phyloP scores from a whole-genome alignment of 1,139 yeast species.

The Meyerozyma sp. region DNA sequence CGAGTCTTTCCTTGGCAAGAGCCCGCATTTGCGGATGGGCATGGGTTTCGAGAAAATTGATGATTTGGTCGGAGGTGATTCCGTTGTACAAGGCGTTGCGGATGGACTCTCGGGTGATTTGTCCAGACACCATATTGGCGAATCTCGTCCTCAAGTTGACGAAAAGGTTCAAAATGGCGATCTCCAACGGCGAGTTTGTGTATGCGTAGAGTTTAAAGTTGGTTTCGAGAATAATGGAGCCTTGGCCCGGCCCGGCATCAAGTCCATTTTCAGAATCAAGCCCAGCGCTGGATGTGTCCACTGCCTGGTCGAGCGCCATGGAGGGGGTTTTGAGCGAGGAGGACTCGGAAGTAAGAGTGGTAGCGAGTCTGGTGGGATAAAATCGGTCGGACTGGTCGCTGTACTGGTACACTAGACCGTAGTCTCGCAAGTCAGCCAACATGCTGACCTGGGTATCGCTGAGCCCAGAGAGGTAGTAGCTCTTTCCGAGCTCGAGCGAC shows the following conservation, averaged over 20 bases:
- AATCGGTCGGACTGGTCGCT: slow-evolving; percentile 58
- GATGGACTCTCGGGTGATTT: slow-evolving; percentile 86
- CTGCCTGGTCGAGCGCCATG: slow-evolving; percentile 59
- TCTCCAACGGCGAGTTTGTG: slow-evolving; percentile 91
- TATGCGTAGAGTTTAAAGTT: slow-evolving; percentile 91
- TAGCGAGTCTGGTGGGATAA: slow-evolving; percentile 88
- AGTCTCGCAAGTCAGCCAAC: slow-evolving; percentile 86
- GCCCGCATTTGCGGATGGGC: slow-evolving; percentile 91
- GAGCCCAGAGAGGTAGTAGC: slow-evolving; percentile 66
- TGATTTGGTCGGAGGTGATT: slow-evolving; percentile 91
- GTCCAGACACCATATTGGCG: slow-evolving; percentile 90
- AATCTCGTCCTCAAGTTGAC: slow-evolving; percentile 82
- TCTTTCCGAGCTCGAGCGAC: slow-evolving; percentile 83
- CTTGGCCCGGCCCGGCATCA: slow-evolving; percentile 29
- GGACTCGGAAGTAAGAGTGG: slow-evolving; percentile 84
- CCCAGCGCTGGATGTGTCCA: slow-evolving; percentile 28
- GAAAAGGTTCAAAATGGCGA: slow-evolving; percentile 84
- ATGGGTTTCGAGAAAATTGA: slow-evolving; percentile 82
- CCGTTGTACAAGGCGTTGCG: slow-evolving; percentile 82
- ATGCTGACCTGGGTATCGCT: slow-evolving; percentile 79
- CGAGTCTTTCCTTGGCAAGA: slow-evolving; percentile 61
- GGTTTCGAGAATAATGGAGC: slow-evolving; percentile 85
- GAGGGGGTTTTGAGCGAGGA: slow-evolving; percentile 66
- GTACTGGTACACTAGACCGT: slow-evolving; percentile 84
- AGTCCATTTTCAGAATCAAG: slow-evolving; percentile 11